These are phyloP conservation scores for Chlorencoelia australis DNA, from an alignment of 2,329 filamentous ascomycete species.

Conservation along the genomic window DNA sequence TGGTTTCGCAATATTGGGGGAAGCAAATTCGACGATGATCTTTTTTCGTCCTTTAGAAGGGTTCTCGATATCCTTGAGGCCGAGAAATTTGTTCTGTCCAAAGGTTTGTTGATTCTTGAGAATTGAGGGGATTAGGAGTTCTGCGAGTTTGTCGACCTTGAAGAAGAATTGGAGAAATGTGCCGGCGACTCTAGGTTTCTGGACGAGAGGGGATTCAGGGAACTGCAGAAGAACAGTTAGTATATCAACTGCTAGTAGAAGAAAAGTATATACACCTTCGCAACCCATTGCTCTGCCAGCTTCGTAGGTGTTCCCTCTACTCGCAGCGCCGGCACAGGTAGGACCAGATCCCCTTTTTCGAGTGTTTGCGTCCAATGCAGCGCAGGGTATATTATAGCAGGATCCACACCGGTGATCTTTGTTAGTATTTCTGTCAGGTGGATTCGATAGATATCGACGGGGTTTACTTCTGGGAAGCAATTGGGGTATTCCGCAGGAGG, in stretches of 20 bases:
- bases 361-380: conserved; percentile 70
- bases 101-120: conserved; percentile 50
- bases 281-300: conserved; percentile 50
- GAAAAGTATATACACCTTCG: conserved; percentile 37
- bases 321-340: conserved; percentile 71
- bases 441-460: conserved; percentile 68
- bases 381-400: conserved; percentile 60
- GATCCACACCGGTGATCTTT: conserved; percentile 59
- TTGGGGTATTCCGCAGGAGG: conserved; percentile 36
- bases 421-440: conserved; percentile 63
- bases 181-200: conserved; percentile 56
- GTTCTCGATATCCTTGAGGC: conserved; percentile 51
- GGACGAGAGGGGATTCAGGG: conserved; percentile 60
- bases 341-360: conserved; percentile 73
- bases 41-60: conserved; percentile 37
- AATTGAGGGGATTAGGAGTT: conserved; percentile 60
- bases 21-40: conserved; percentile 72
- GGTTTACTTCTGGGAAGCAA: conserved; percentile 60
- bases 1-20: conserved; percentile 78
- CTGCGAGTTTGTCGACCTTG: conserved; percentile 55
- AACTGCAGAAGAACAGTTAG: conserved; percentile 38
- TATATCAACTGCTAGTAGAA: neutral
- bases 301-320: conserved; percentile 58
- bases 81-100: conserved; percentile 52
- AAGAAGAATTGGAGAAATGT: conserved; percentile 74